Percentiles rank a stretch among this genome's conserved stretches.
Evolutionary conservation across 805 yeast genomes (phyloP).

Genomic region (Candida germanica): DNA sequence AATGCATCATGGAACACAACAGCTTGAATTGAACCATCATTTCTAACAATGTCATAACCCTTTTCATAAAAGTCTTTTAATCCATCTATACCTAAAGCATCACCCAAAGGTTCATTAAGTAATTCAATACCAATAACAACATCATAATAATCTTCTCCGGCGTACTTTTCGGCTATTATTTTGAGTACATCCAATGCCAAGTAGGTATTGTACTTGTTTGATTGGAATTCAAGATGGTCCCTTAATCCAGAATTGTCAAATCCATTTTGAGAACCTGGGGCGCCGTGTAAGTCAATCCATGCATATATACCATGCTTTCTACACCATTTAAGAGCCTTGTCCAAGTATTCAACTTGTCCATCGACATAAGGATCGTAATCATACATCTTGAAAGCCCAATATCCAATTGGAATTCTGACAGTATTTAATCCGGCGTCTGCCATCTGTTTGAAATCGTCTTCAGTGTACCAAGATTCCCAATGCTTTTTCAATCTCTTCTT

Average conservation of each 20-base stretch:
- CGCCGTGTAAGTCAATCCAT: slow-evolving; percentile 94
- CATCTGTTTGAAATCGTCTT: slow-evolving; percentile 63
- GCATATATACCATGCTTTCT: slow-evolving; percentile 58
- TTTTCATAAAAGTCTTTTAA: slow-evolving; percentile 57
- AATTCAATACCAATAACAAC: slow-evolving; percentile 81
- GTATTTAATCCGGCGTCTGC: slow-evolving; percentile 66
- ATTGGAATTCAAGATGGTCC: slow-evolving; percentile 56
- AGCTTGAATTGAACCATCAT: slow-evolving; percentile 47
- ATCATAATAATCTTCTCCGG: slow-evolving; percentile 56
- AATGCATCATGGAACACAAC: slow-evolving; percentile 84
- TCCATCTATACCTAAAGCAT: slow-evolving; percentile 54
- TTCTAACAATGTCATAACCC: slow-evolving; percentile 66
- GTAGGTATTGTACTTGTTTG: slow-evolving; percentile 46
- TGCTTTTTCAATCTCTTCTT: slow-evolving; percentile 53
- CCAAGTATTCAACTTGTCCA: slow-evolving; percentile 74
- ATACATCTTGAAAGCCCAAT: slow-evolving; percentile 78
- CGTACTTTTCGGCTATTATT: slow-evolving; percentile 60
- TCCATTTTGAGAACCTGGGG: slow-evolving; percentile 96
- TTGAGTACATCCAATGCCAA: slow-evolving; percentile 56
- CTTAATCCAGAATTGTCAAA: slow-evolving; percentile 91
- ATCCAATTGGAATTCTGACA: slow-evolving; percentile 90
- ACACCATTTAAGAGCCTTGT: slow-evolving; percentile 77
- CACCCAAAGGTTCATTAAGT: slow-evolving; percentile 86
- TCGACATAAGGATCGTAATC: slow-evolving; percentile 79
- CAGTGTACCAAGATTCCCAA: slow-evolving; percentile 78